phyloP scores from a whole-genome alignment of 768 basidiomycete species.

The Strobilomyces dryophilus region DNA sequence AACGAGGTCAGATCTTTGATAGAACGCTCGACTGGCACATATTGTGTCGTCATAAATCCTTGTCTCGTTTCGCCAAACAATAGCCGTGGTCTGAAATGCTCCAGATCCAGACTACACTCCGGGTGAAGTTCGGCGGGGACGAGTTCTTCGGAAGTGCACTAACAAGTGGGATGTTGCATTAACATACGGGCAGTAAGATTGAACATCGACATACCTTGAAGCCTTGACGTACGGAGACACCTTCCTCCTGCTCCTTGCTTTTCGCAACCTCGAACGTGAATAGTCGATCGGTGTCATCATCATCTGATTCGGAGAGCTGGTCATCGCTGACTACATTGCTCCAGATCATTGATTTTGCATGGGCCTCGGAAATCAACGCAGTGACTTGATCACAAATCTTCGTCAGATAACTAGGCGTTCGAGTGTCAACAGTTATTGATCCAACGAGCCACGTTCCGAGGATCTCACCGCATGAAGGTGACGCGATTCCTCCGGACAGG shows the following conservation, averaged over 20 bases:
- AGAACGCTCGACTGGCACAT: conserved; percentile 19
- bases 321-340: conserved; percentile 29
- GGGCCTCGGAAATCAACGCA: conserved; percentile 45
- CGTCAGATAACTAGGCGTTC: conserved; percentile 45
- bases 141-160: conserved; percentile 21
- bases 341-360: conserved; percentile 45
- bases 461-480: conserved; percentile 54
- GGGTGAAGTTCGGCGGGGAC: conserved; percentile 13
- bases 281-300: conserved; percentile 44
- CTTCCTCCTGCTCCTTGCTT: conserved; percentile 54
- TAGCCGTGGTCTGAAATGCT: conserved; percentile 28
- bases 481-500: conserved; percentile 49
- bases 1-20: conserved; percentile 2
- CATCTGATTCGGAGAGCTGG: conserved; percentile 24
- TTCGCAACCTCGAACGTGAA: conserved; percentile 56
- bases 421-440: background rate
- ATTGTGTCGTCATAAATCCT: conserved; percentile 35
- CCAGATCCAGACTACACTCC: conserved; percentile 19
- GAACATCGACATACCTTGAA: no score
- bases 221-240: conserved; percentile 29
- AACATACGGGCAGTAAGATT: background rate
- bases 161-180: background rate
- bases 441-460: background rate
- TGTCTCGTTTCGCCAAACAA: conserved; percentile 41
- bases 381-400: conserved; percentile 54